Evolutionary conservation across 352 stramenopile species (phyloP).

Genomic region (Blastocystis sp.): DNA sequence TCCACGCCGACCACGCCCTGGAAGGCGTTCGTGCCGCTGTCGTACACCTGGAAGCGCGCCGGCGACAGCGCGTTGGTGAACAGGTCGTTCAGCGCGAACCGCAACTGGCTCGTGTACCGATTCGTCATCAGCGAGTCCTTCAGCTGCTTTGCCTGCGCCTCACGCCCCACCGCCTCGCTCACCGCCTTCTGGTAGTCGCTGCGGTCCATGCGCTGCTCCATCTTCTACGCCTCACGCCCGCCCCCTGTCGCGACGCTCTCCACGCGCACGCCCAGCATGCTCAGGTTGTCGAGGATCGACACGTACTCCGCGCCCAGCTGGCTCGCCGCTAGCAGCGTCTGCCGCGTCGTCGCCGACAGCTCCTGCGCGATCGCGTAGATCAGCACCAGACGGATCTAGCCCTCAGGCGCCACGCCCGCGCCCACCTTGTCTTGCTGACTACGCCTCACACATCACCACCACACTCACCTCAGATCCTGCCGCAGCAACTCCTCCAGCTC

Average conservation of each 20-base stretch:
- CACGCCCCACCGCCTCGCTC: background rate
- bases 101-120: conserved; percentile 3
- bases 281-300: conserved; percentile 19
- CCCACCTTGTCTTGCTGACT: conserved; percentile 20
- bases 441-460: background rate
- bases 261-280: background rate
- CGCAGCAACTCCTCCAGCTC: background rate
- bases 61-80: conserved; percentile 18
- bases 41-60: conserved; percentile 1
- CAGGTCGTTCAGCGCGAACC: conserved; percentile 24
- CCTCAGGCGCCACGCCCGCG: background rate
- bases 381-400: conserved; percentile 27
- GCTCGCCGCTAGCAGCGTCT: background rate
- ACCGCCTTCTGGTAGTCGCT: conserved; percentile 4
- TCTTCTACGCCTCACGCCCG: background rate
- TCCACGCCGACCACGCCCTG: conserved; percentile 17
- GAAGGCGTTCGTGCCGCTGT: background rate
- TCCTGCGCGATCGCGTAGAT: conserved; percentile 29
- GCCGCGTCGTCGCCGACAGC: background rate
- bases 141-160: conserved; percentile 29
- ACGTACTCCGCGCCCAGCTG: background rate
- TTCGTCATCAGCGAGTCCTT: background rate
- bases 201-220: conserved; percentile 42
- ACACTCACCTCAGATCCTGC: background rate
- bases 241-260: background rate